Base-by-base conservation (phyloP, 2,329 filamentous ascomycete species). In the Colletotrichum lentis region DNA sequence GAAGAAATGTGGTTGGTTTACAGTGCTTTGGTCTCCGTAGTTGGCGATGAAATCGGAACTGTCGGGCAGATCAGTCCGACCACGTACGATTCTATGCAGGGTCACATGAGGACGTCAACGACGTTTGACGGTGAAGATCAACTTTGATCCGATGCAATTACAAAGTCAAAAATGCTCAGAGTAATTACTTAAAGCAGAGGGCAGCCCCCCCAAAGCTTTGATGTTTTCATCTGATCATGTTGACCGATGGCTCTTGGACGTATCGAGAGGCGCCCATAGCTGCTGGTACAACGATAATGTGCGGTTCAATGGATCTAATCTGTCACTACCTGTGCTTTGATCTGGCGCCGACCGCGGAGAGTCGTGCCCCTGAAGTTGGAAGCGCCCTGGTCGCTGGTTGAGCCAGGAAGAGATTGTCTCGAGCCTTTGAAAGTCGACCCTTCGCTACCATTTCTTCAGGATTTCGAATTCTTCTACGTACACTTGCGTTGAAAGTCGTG, bases 101-200 rank as follows among this genome's bases (percentile, higher is more conserved):
- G 64, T 24, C 50, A 22, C 50, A 50, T 27, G 59, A 52, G 43
- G 44, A 46, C 59, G 16, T 20, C 27, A 6, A 35, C 27, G 37
- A 5, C 22, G 52, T 39, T 56, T 20, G 43, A 35, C 63, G 58
- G 50, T 16, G n/a, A 20, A 43, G n/a, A 16, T 49, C 57, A 67
- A 62, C 58, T 67, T 57, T 67, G 64, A 67, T 63, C 52, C 44
- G 27, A 53, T 53, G 59, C 57, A 67, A 63, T 52, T 39, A 16
- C 7, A 20, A 44, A 4, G 35, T 37, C 14, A 5, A 46, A 43
- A 24, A 14, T 57, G 18, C 20, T 20, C 10, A 20, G 10, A 18
- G 11, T 31, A 31, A 5, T 7, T 14, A n/a, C 24, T 31, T 5
- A 1, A 10, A 31, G 47, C 14, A 18, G 18, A n/a, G n/a, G 11